Conservation (phyloP, 164 flowering plant genomes). For the Kalanchoe fedtschenkoi region DNA sequence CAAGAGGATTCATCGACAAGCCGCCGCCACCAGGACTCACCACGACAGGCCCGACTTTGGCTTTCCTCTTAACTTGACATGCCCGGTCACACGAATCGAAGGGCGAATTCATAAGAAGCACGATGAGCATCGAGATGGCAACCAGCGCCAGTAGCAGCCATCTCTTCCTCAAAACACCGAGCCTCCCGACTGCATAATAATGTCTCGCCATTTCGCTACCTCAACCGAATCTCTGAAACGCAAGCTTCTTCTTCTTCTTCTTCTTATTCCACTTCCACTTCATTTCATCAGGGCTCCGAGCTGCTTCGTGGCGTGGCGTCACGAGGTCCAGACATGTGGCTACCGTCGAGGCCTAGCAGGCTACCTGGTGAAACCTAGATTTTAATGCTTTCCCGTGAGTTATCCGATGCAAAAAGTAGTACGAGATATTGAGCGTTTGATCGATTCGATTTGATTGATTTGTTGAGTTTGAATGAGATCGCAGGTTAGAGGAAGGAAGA, state of each 20-base stretch:
- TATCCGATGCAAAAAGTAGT: neutral
- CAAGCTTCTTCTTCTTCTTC: neutral
- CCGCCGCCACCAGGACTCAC: slow-evolving; percentile 2
- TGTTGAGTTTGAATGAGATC: neutral
- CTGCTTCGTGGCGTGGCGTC: neutral
- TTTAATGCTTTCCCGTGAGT: neutral
- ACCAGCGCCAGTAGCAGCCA: slow-evolving; percentile 31
- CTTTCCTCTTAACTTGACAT: neutral
- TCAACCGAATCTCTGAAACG: neutral
- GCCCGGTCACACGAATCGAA: slow-evolving; percentile 33
- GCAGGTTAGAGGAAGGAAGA: neutral
- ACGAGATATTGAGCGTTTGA: neutral
- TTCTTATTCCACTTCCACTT: neutral
- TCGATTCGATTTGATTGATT: neutral
- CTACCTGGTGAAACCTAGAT: neutral
- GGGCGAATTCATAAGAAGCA: slow-evolving; percentile 32
- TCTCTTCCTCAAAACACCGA: slow-evolving; percentile 30
- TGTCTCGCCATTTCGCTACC: slow-evolving; percentile 38
- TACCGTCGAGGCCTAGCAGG: neutral
- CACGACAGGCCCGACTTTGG: neutral
- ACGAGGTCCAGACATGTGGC: neutral
- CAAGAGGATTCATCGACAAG: slow-evolving; percentile 30
- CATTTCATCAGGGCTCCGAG: neutral
- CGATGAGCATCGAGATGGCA: slow-evolving; percentile 36
- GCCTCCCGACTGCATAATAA: slow-evolving; percentile 21